phyloP scores from a whole-genome alignment of 2,329 filamentous ascomycete genomes.

The Xylariaceae sp. region DNA sequence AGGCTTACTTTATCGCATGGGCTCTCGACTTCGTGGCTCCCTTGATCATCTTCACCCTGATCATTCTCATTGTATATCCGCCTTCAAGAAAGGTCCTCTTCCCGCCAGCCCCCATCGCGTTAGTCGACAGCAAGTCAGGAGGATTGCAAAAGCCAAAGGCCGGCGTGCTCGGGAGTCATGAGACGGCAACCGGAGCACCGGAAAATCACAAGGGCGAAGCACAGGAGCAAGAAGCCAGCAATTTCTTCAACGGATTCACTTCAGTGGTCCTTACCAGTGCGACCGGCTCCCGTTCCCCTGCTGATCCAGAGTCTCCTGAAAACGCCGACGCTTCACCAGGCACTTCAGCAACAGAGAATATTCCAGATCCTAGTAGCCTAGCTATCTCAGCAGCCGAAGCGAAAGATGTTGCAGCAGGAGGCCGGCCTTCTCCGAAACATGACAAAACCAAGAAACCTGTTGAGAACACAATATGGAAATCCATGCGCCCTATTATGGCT shows the following conservation, averaged over 20 bases:
- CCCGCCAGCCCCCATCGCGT: constrained; percentile 69
- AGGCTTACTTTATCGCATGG: constrained; percentile 61
- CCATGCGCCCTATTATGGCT: constrained; percentile 70
- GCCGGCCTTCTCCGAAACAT: constrained; percentile 44
- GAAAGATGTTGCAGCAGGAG: constrained; percentile 41
- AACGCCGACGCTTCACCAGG: neutral
- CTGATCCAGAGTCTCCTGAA: constrained; percentile 44
- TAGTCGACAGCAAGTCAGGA: constrained; percentile 66
- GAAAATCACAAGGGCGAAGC: constrained; percentile 82
- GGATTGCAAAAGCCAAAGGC: constrained; percentile 73
- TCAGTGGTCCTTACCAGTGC: constrained; percentile 70
- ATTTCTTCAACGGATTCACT: constrained; percentile 71
- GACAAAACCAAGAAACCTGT: constrained; percentile 79
- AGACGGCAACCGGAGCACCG: constrained; percentile 75
- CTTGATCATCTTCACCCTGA: constrained; percentile 50
- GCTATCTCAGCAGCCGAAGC: constrained; percentile 35
- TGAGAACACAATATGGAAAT: constrained; percentile 71
- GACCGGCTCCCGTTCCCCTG: constrained; percentile 70
- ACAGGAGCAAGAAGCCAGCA: constrained; percentile 77
- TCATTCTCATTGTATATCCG: constrained; percentile 64
- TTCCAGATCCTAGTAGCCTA: constrained; percentile 33
- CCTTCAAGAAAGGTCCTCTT: constrained; percentile 61
- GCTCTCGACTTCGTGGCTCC: constrained; percentile 66
- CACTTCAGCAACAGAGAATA: constrained; percentile 19
- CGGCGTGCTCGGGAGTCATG: constrained; percentile 70